A percentile compares a stretch with the other conserved stretches of the same genome.
phyloP scores from a whole-genome alignment of 257 asterid species.

The Leptodermis oblonga region DNA sequence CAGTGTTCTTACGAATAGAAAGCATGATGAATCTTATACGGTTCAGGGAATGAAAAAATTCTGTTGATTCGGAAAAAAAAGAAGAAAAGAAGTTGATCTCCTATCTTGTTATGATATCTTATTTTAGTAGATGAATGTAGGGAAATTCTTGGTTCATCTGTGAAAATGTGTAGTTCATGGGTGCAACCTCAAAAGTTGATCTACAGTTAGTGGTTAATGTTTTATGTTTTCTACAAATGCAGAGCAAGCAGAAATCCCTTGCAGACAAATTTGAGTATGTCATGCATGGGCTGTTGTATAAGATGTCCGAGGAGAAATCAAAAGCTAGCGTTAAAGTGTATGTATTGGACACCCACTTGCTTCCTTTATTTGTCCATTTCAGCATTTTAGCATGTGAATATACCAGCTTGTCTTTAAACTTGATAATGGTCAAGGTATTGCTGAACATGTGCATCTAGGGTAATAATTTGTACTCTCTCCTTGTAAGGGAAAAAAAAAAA shows the following conservation, averaged over 20 bases:
- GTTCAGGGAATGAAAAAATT: neutral
- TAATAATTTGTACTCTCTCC: no score
- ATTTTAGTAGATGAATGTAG: neutral
- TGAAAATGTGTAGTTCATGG: no score
- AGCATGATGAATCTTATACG: no score
- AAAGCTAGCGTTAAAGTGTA: constrained; percentile 50
- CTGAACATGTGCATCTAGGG: no score
- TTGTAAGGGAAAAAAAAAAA: no score
- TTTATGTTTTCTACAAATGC: constrained; percentile 22
- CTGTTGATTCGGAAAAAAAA: neutral
- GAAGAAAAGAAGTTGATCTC: neutral
- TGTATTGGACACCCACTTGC: no score
- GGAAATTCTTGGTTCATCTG: no score
- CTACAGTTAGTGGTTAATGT: neutral
- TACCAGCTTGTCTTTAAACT: no score
- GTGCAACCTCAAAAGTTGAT: neutral
- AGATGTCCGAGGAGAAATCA: constrained; percentile 55
- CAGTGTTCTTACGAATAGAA: neutral
- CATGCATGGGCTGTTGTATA: constrained; percentile 82
- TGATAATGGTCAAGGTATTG: no score
- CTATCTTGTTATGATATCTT: neutral
- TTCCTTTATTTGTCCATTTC: no score
- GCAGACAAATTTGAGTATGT: constrained; percentile 91
- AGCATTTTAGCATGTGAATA: no score
- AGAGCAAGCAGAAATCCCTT: constrained; percentile 60